Evolutionary conservation across 805 yeast genomes (phyloP).

Genomic region (Komagataella mondaviorum): DNA sequence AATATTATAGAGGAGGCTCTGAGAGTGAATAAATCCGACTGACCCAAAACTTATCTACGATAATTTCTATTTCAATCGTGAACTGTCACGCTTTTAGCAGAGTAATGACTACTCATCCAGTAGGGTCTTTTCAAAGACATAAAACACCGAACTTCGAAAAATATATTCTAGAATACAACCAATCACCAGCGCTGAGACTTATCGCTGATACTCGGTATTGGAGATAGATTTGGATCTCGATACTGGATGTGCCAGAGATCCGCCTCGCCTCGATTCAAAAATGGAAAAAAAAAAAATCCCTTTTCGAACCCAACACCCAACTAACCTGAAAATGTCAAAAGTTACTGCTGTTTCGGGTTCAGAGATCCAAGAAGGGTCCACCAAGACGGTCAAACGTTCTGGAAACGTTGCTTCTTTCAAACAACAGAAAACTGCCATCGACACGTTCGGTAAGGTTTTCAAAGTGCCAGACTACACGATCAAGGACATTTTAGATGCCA

Average conservation of each 20-base stretch:
- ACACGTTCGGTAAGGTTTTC: conserved; percentile 39
- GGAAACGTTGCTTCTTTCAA: conserved; percentile 12
- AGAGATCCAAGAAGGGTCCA: neutral
- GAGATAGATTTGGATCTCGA: neutral
- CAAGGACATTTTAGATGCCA: conserved; percentile 40
- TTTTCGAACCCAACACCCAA: neutral
- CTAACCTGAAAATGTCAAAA: neutral
- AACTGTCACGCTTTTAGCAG: too few relatives aligned
- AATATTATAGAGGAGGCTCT: too few relatives aligned
- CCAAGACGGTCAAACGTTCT: neutral
- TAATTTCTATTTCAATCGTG: too few relatives aligned
- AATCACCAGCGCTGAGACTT: too few relatives aligned
- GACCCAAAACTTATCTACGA: too few relatives aligned
- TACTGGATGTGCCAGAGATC: neutral
- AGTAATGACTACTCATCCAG: too few relatives aligned
- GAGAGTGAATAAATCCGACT: too few relatives aligned
- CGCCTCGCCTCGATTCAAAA: neutral
- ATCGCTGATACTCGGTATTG: neutral
- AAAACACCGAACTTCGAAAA: too few relatives aligned
- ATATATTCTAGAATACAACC: too few relatives aligned
- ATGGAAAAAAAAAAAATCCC: neutral
- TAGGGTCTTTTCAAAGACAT: too few relatives aligned
- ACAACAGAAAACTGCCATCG: conserved; percentile 21
- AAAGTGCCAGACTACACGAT: conserved; percentile 51
- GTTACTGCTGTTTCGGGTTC: neutral